Conservation (phyloP, 1,284 basidiomycete species). For the Leucocoprinus gongylophorus region DNA sequence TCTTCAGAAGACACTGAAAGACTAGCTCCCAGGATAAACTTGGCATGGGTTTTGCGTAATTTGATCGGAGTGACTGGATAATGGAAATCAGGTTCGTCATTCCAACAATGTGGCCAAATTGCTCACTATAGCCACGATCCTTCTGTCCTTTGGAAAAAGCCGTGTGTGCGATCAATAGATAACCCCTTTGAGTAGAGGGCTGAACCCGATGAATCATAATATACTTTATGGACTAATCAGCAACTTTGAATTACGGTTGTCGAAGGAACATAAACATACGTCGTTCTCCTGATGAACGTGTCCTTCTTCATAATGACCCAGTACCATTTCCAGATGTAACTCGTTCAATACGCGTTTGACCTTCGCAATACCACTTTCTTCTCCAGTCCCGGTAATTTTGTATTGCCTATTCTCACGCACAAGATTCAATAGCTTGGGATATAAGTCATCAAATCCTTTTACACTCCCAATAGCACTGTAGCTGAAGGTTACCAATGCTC, state of each 20-base stretch:
- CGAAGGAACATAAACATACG: constrained; percentile 43
- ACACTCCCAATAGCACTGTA: constrained; percentile 84
- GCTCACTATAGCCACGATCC: constrained; percentile 69
- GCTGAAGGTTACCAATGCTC: constrained; percentile 82
- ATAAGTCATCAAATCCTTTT: constrained; percentile 95
- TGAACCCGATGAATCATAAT: constrained; percentile 88
- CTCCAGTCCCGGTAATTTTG: constrained; percentile 48
- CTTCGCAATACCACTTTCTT: constrained; percentile 65
- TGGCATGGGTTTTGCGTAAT: constrained; percentile 70
- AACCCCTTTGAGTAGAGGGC: constrained; percentile 85
- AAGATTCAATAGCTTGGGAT: constrained; percentile 83
- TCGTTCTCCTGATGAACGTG: constrained; percentile 95
- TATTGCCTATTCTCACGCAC: constrained; percentile 80
- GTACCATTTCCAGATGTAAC: constrained; percentile 84
- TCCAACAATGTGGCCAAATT: constrained; percentile 2
- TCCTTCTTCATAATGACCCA: constrained; percentile 77
- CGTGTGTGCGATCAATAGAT: constrained; percentile 84
- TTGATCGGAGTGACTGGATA: constrained; percentile 72
- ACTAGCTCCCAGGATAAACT: constrained; percentile 74
- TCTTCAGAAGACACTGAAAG: constrained; percentile 65
- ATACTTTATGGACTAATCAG: constrained; percentile 49
- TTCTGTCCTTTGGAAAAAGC: constrained; percentile 77
- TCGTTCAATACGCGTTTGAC: constrained; percentile 83
- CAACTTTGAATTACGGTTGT: background rate
- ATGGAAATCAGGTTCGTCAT: background rate